Conservation (phyloP, 2,329 filamentous ascomycete genomes). For the Trichoderma atroviride region DNA sequence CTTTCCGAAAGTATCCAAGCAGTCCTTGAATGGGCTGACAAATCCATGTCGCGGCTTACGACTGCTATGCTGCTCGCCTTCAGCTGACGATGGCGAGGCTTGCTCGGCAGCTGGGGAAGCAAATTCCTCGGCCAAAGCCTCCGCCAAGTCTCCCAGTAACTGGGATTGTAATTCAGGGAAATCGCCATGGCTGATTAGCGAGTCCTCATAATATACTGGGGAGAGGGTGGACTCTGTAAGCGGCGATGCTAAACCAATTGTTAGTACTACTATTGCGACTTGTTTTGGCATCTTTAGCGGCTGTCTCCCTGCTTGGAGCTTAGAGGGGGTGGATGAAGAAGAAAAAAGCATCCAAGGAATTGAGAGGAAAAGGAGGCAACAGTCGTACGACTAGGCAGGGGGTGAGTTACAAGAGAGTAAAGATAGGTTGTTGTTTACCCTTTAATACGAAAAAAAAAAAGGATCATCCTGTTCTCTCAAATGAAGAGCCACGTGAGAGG, state of each 20-base stretch:
- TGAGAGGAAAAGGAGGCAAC: not conserved
- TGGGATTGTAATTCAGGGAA: constrained; percentile 16
- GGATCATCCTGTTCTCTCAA: not conserved
- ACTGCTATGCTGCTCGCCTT: constrained; percentile 24
- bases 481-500: not conserved
- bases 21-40: constrained; percentile 41
- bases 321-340: not conserved
- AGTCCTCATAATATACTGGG: constrained; percentile 23
- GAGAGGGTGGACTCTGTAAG: constrained; percentile 30
- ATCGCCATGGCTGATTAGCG: not conserved
- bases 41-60: constrained; percentile 24
- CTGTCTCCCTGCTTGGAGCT: not conserved
- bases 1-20: constrained; percentile 36
- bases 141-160: constrained; percentile 29
- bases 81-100: constrained; percentile 3
- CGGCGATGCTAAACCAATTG: constrained; percentile 34
- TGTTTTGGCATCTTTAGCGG: not conserved
- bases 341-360: not conserved
- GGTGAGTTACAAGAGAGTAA: not conserved
- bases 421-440: not conserved
- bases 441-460: not conserved
- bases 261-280: constrained; percentile 38
- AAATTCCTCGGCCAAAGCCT: not conserved
- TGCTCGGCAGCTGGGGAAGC: constrained; percentile 19
- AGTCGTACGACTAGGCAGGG: not conserved